Conservation (phyloP, 192 early-diverging fungal genomes). For the Entomortierella parvispora region DNA sequence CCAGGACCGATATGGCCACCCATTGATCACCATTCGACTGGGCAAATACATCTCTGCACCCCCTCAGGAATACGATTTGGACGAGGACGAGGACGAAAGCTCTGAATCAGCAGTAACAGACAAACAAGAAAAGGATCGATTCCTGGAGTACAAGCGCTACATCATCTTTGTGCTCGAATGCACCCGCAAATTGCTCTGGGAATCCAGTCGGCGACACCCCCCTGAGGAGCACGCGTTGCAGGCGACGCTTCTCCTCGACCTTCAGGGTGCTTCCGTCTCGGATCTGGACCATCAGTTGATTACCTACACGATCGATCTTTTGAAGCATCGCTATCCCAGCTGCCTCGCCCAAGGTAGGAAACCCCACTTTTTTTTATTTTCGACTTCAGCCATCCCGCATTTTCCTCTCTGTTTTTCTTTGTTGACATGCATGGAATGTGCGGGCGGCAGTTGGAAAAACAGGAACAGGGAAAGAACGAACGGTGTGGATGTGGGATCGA, state of each 20-base stretch:
- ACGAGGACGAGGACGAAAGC: background rate
- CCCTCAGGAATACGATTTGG: conserved; percentile 11
- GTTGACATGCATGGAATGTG: too few relatives aligned
- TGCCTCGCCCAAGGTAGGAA: conserved; percentile 50
- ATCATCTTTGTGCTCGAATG: conserved; percentile 53
- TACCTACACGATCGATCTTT: conserved; percentile 40
- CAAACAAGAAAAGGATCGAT: conserved; percentile 28
- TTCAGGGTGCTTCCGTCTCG: conserved; percentile 42
- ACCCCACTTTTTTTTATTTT: background rate
- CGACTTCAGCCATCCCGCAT: background rate
- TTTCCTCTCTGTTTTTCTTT: too few relatives aligned
- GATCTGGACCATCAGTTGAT: conserved; percentile 49
- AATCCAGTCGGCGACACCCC: conserved; percentile 41
- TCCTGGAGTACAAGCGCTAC: conserved; percentile 44
- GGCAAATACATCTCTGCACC: conserved; percentile 38
- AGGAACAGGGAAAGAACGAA: too few relatives aligned
- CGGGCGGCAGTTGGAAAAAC: too few relatives aligned
- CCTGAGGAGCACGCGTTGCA: conserved; percentile 44
- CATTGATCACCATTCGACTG: conserved; percentile 44
- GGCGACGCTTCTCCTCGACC: conserved; percentile 44
- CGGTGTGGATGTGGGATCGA: too few relatives aligned
- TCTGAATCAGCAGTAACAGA: too few relatives aligned
- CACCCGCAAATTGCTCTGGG: conserved; percentile 48
- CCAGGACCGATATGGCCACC: conserved; percentile 49
- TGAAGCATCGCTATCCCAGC: conserved; percentile 51